phyloP scores from a whole-genome alignment of 1,284 basidiomycete genomes.

The Ceratobasidium sp. region DNA sequence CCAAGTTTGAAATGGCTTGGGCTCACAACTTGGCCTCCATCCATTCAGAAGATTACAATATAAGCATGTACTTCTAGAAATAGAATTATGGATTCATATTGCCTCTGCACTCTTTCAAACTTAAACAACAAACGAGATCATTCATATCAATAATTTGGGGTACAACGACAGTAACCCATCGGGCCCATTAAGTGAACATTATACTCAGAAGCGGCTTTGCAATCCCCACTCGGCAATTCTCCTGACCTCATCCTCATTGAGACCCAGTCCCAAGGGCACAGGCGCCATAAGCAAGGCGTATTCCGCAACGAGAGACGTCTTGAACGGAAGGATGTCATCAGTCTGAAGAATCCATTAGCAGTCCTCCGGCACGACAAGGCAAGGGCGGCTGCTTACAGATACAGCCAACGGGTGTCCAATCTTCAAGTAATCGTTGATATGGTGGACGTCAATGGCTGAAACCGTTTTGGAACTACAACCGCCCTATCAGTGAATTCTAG shows the following conservation, averaged over 20 bases:
- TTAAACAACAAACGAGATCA: too few species aligned
- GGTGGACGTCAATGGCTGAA: constrained; percentile 66
- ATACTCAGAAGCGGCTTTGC: constrained; percentile 54
- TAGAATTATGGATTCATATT: too few species aligned
- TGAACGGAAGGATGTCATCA: constrained; percentile 80
- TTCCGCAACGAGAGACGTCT: constrained; percentile 71
- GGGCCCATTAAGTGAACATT: too few species aligned
- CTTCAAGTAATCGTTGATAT: constrained; percentile 69
- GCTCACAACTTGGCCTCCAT: too few species aligned
- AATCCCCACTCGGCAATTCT: constrained; percentile 68
- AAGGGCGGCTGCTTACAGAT: constrained; percentile 60
- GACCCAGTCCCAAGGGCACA: constrained; percentile 70
- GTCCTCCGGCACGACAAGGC: background rate
- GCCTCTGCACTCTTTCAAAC: too few species aligned
- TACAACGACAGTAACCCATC: too few species aligned
- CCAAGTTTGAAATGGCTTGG: background rate
- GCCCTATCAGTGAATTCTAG: background rate
- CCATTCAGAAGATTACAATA: too few species aligned
- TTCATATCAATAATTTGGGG: too few species aligned
- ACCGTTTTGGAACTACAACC: constrained; percentile 73
- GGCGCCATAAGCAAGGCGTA: constrained; percentile 77
- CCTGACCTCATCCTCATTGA: constrained; percentile 63
- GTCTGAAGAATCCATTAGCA: constrained; percentile 57
- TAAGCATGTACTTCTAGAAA: too few species aligned
- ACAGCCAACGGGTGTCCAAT: constrained; percentile 72